These are phyloP conservation scores for Fusarium mangiferae DNA, from an alignment of 2,329 filamentous ascomycete genomes.

Conservation along the genomic window DNA sequence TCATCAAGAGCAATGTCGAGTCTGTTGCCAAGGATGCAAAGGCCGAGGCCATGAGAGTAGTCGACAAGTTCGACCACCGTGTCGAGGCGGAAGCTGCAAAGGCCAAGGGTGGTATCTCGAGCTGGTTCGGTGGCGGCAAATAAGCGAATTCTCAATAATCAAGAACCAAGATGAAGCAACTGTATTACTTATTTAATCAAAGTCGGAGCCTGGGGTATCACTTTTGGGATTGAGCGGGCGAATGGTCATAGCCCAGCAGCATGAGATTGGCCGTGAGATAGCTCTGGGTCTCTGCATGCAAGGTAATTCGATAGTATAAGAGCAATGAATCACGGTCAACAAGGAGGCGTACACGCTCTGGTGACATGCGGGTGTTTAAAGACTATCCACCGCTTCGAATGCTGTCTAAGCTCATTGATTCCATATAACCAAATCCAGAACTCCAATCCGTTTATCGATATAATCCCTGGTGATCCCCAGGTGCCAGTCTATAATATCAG, in stretches of 20 bases:
- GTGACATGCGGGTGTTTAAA: neutral
- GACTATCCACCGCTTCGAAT: neutral
- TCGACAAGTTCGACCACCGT: conserved; percentile 84
- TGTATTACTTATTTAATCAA: conserved; percentile 27
- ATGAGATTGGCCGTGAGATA: conserved; percentile 16
- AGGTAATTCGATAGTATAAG: conserved; percentile 30
- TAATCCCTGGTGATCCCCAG: neutral
- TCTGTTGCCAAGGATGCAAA: conserved; percentile 71
- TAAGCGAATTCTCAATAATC: conserved; percentile 22
- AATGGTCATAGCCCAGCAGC: conserved; percentile 15
- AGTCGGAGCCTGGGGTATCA: conserved; percentile 8
- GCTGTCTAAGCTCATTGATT: conserved; percentile 31
- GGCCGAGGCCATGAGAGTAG: conserved; percentile 73
- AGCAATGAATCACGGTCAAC: conserved; percentile 25
- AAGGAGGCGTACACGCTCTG: neutral
- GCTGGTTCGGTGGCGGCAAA: conserved; percentile 79
- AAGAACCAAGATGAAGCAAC: conserved; percentile 1
- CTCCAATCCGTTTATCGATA: conserved; percentile 18
- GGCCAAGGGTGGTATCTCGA: conserved; percentile 83
- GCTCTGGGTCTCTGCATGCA: conserved; percentile 13
- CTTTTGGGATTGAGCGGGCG: conserved; percentile 21
- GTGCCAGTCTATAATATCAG: neutral
- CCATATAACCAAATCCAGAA: conserved; percentile 17
- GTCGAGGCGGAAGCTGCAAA: conserved; percentile 82
- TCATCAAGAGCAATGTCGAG: conserved; percentile 70